Percentiles rank a stretch among this genome's conserved stretches.
These are phyloP conservation scores for Diplodia sapinea DNA, from an alignment of 2,329 filamentous ascomycete genomes.

Conservation along the genomic window DNA sequence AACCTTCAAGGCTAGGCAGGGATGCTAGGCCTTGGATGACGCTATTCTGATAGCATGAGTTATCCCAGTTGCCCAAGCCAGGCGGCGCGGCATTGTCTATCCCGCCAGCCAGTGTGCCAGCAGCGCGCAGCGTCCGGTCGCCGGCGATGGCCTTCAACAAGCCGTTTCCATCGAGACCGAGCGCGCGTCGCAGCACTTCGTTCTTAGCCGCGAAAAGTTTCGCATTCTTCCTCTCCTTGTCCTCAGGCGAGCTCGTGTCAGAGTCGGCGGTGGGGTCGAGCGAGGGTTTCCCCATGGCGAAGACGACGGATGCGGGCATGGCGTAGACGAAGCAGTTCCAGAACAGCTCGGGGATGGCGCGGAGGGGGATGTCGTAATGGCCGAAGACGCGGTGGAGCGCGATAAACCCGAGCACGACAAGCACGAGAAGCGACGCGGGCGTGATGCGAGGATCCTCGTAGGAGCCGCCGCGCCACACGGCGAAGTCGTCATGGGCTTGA, in stretches of 20 bases:
- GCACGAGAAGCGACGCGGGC: conserved; percentile 22
- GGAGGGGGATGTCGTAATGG: conserved; percentile 38
- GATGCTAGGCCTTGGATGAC: conserved; percentile 82
- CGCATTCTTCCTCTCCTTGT: conserved; percentile 34
- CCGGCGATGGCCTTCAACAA: conserved; percentile 47
- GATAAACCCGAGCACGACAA: conserved; percentile 26
- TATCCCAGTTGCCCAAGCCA: conserved; percentile 89
- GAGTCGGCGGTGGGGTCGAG: conserved; percentile 8
- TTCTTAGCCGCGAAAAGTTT: conserved; percentile 41
- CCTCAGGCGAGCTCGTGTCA: conserved; percentile 27
- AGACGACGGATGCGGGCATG: conserved; percentile 63
- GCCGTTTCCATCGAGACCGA: conserved; percentile 48
- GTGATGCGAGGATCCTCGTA: conserved; percentile 19
- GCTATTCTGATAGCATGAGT: conserved; percentile 98
- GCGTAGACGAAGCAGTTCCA: conserved; percentile 67
- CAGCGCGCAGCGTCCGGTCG: conserved; percentile 43
- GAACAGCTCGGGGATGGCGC: conserved; percentile 54
- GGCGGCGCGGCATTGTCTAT: conserved; percentile 47
- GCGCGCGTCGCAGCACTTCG: conserved; percentile 44
- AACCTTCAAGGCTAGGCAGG: conserved; percentile 70
- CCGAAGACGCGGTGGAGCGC: conserved; percentile 37
- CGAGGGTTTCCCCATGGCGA: conserved; percentile 56
- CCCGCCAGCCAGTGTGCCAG: conserved; percentile 36
- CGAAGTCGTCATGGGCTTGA: conserved; percentile 11
- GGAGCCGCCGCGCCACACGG: not conserved